A percentile compares a stretch with the other conserved stretches of the same genome.
phyloP scores from a whole-genome alignment of 345 rosid genomes.

The Citrus australasica region DNA sequence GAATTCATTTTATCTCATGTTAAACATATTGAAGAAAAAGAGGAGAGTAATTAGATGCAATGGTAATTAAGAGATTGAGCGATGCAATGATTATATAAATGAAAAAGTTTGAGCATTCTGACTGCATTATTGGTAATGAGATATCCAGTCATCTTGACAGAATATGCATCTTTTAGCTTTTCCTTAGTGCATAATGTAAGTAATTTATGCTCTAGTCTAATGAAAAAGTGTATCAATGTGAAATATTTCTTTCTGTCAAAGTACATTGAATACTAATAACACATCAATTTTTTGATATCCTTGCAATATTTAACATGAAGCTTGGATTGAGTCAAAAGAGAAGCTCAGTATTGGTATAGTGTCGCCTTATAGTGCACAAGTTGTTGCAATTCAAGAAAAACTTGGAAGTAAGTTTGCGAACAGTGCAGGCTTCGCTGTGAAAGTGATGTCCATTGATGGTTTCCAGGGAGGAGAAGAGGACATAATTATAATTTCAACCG shows the following conservation, averaged over 20 bases:
- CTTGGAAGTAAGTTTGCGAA: constrained; percentile 18
- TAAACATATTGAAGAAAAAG: background rate
- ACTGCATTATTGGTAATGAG: background rate
- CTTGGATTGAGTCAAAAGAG: constrained; percentile 24
- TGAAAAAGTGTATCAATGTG: background rate
- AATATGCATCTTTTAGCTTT: background rate
- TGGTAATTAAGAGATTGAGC: background rate
- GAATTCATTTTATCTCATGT: background rate
- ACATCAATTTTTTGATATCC: background rate
- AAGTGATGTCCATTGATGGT: constrained; percentile 27
- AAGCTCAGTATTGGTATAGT: constrained; percentile 34
- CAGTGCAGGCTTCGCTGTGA: constrained; percentile 23
- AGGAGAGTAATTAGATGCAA: background rate
- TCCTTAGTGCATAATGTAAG: background rate
- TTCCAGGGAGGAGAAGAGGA: constrained; percentile 37
- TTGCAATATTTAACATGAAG: constrained; percentile 13
- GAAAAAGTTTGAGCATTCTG: background rate
- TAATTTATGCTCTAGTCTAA: background rate
- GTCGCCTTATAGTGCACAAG: constrained; percentile 43
- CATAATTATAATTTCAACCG: constrained; percentile 26
- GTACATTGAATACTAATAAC: background rate
- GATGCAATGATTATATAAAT: background rate
- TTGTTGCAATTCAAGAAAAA: constrained; percentile 30
- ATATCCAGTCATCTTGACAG: background rate
- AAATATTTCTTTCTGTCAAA: background rate